phyloP scores from a whole-genome alignment of 2,329 filamentous ascomycete species.

The Penicillium sp. region DNA sequence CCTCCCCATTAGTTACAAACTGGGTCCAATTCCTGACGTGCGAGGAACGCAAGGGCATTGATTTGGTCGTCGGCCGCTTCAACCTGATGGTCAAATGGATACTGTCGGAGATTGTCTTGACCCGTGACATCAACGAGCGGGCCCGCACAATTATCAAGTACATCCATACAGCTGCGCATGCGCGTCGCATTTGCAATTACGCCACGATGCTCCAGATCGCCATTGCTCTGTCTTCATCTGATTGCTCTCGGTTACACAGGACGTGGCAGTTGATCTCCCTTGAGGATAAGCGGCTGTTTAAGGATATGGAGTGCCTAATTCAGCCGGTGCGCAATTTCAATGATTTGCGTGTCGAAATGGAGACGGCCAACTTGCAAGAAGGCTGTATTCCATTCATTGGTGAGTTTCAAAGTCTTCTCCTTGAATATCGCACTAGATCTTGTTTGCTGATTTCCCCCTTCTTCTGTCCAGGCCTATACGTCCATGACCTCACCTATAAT shows the following conservation, averaged over 20 bases:
- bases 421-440: not conserved
- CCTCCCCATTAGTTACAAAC: constrained; percentile 44
- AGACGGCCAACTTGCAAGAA: constrained; percentile 49
- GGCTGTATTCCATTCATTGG: constrained; percentile 60
- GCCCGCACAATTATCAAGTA: constrained; percentile 54
- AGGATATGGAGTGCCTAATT: constrained; percentile 52
- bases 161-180: constrained; percentile 55
- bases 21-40: constrained; percentile 56
- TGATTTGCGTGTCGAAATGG: constrained; percentile 56
- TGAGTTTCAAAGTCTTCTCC: constrained; percentile 24
- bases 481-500: constrained; percentile 59
- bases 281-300: constrained; percentile 48
- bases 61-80: constrained; percentile 58
- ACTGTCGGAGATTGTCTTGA: constrained; percentile 55
- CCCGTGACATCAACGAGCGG: constrained; percentile 49
- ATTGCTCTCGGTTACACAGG: constrained; percentile 48
- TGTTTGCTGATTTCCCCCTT: not conserved
- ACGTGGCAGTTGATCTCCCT: constrained; percentile 53
- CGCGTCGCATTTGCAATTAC: constrained; percentile 53
- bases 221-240: constrained; percentile 53
- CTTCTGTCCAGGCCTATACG: constrained; percentile 46
- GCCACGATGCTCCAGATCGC: constrained; percentile 59
- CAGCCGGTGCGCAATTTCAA: constrained; percentile 57
- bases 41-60: constrained; percentile 50
- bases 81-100: constrained; percentile 61